Evolutionary conservation across 202 grass and related monocot species (phyloP), one percentile per base, ranked within the genome.

Genomic region (Saccharum hybrid): DNA sequence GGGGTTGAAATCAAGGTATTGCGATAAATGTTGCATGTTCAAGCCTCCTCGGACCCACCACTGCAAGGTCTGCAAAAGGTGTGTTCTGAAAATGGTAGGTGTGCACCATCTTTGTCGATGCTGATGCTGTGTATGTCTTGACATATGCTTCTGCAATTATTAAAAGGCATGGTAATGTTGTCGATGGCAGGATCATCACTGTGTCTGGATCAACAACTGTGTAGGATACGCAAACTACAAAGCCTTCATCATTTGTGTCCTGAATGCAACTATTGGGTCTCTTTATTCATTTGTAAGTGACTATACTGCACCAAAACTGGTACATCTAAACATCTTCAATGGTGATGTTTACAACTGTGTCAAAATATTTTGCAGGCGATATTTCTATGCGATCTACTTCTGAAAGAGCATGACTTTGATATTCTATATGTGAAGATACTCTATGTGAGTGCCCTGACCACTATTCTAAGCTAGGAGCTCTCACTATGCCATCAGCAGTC

Each of bases 191-290:
- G 96, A 99, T 86, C 96, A 99, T 90, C 96, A 99, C 57, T 99
- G 96, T 86, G 81, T 92, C 8, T 98, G 96, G 93, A 94, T 98
- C 77, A 92, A 92, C 81, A 98, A 98, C 77, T 98, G 96, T 31
- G 93, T 99, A 68, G 96, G 96, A 62, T 99, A 99, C 72, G 68
- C 89, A 16, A 99, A 99, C 62, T 99, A 96, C 85, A 99, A 99
- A 77, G 31, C 91, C 8, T 99, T 94, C 78, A 85, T 99, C 68
- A 86, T 99, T 42, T 99, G 87, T 52, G 82, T 96, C 59, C 89
- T 99, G 30, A 84, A 96, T 92, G 96, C 91, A 74, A 85, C 93
- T 59, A 79, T 92, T 7, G 89, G 87, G 36, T 99, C 96, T 72
- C 89, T 99, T 62, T 96, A 96, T 87, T 92, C 96, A 19, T 82